Evolutionary conservation across 2,329 filamentous ascomycete species (phyloP).

Genomic region (Hypoxylon sp.): DNA sequence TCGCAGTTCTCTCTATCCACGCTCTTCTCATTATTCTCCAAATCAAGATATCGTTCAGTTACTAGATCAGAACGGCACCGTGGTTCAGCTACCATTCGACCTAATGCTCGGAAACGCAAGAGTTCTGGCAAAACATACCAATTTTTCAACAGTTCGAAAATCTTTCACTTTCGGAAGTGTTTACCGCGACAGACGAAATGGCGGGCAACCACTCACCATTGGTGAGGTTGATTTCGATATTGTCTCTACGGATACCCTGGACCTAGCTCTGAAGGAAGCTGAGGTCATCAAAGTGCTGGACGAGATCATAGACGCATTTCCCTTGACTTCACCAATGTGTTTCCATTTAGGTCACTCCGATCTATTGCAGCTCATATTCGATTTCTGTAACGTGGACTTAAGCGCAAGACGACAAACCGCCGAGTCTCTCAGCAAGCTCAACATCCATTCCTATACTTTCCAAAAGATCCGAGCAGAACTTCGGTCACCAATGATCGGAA

Average conservation of each 20-base stretch:
- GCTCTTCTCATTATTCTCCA: conserved; percentile 80
- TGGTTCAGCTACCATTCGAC: conserved; percentile 95
- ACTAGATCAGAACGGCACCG: conserved; percentile 85
- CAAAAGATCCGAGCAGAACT: conserved; percentile 86
- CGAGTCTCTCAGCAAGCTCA: conserved; percentile 87
- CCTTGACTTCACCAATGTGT: conserved; percentile 82
- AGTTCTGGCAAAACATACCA: conserved; percentile 79
- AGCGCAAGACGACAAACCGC: conserved; percentile 80
- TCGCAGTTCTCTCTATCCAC: conserved; percentile 83
- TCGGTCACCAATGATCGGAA: conserved; percentile 82
- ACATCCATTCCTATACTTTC: conserved; percentile 85
- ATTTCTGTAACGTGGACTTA: conserved; percentile 84
- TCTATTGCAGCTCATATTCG: conserved; percentile 88
- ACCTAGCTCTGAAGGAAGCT: conserved; percentile 90
- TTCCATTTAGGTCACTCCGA: conserved; percentile 93
- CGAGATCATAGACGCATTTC: conserved; percentile 87
- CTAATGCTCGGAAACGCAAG: conserved; percentile 90
- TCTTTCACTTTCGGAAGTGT: conserved; percentile 91
- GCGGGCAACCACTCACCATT: conserved; percentile 84
- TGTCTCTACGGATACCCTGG: conserved; percentile 83
- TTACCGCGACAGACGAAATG: conserved; percentile 83
- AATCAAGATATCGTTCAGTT: conserved; percentile 80
- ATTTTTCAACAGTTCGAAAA: conserved; percentile 75
- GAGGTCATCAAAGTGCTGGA: conserved; percentile 95
- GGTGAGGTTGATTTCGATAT: conserved; percentile 98